phyloP scores from a whole-genome alignment of 345 rosid genomes.

The Turnera subulata region DNA sequence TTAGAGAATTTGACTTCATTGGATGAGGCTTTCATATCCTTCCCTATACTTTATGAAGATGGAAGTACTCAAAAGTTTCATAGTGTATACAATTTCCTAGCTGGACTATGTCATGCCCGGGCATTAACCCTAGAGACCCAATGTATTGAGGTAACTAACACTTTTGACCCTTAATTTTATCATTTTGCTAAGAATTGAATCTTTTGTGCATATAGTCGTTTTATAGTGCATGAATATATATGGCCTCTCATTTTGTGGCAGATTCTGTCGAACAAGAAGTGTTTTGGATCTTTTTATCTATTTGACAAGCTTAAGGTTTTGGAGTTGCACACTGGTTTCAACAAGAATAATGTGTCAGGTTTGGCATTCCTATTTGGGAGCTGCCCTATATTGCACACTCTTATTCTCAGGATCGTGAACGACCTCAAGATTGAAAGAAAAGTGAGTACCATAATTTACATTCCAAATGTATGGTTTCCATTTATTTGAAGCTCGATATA shows the following conservation, averaged over 20 bases:
- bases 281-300: constrained; percentile 26
- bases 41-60: constrained; percentile 33
- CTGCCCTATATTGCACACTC: constrained; percentile 52
- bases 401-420: constrained; percentile 50
- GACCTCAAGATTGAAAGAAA: constrained; percentile 53
- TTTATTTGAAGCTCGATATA: no score
- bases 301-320: constrained; percentile 49
- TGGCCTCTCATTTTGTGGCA: constrained; percentile 24
- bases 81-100: constrained; percentile 44
- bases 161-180: background rate
- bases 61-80: constrained; percentile 28
- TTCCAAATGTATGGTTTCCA: background rate
- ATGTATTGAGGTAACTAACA: constrained; percentile 61
- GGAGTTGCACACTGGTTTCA: constrained; percentile 54
- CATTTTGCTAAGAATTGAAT: no score
- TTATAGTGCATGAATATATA: background rate
- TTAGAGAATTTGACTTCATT: constrained; percentile 41
- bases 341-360: constrained; percentile 43
- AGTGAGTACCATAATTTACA: constrained; percentile 25
- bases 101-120: constrained; percentile 40
- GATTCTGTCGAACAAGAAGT: constrained; percentile 50
- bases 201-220: no score
- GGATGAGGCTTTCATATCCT: constrained; percentile 46
- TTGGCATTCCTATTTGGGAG: constrained; percentile 57
- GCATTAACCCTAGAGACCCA: constrained; percentile 51